Conservation (phyloP, 2,329 filamentous ascomycete genomes). For the Cercospora beticola region DNA sequence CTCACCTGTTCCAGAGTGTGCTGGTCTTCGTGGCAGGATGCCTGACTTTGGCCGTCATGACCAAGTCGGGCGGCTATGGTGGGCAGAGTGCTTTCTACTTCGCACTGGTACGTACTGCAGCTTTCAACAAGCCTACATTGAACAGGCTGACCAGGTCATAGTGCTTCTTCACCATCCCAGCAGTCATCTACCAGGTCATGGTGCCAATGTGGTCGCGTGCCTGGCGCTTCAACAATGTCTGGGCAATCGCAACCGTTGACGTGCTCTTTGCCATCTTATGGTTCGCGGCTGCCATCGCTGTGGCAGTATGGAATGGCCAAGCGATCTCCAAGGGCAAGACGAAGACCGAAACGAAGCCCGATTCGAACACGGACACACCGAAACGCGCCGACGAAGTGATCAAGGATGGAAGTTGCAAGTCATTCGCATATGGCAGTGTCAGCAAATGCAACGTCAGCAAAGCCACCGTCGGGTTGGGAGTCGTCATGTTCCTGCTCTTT, state of each 20-base stretch:
- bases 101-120: constrained; percentile 50
- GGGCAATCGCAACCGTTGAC: constrained; percentile 59
- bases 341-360: constrained; percentile 23
- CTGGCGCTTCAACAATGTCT: constrained; percentile 58
- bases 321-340: constrained; percentile 54
- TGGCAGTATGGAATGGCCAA: constrained; percentile 57
- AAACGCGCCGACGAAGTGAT: constrained; percentile 22
- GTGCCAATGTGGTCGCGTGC: constrained; percentile 62
- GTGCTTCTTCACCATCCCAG: constrained; percentile 61
- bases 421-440: constrained; percentile 56
- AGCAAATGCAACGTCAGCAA: constrained; percentile 58
- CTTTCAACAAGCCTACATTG: neutral
- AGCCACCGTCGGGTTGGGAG: constrained; percentile 56
- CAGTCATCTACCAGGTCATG: constrained; percentile 59
- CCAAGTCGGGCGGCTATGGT: constrained; percentile 54
- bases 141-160: constrained; percentile 32
- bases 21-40: constrained; percentile 60
- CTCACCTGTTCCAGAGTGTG: constrained; percentile 56
- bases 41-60: constrained; percentile 59
- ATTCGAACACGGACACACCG: constrained; percentile 6
- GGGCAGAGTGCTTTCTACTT: constrained; percentile 59
- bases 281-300: constrained; percentile 58
- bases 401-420: constrained; percentile 51
- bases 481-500: constrained; percentile 59
- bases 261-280: constrained; percentile 56